Evolutionary conservation across 352 stramenopile species (phyloP).

Genomic region (Pythium insidiosum): DNA sequence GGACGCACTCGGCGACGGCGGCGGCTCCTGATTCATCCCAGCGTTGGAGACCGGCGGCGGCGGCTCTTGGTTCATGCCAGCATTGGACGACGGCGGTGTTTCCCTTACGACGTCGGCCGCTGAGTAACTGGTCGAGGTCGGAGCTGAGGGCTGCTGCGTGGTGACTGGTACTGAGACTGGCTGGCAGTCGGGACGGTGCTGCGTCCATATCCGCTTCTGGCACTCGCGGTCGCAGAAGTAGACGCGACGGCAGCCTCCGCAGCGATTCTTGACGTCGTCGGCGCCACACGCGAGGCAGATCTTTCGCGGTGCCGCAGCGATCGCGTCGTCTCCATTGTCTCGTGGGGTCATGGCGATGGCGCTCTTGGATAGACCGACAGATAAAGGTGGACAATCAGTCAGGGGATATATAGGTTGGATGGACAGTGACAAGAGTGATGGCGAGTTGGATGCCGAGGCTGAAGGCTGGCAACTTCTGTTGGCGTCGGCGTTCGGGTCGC

Average conservation of each 20-base stretch:
- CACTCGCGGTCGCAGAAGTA: slow-evolving; percentile 78
- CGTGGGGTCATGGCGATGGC: no score
- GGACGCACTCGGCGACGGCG: background rate
- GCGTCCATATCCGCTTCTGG: slow-evolving; percentile 51
- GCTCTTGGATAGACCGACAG: no score
- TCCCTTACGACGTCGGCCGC: background rate
- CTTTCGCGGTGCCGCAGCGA: slow-evolving; percentile 1
- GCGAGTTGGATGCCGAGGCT: no score
- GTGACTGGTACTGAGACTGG: no score
- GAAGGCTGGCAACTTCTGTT: no score
- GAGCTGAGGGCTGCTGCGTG: background rate
- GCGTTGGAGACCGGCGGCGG: background rate
- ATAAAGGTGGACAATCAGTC: no score
- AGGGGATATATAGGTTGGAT: no score
- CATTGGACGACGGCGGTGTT: background rate
- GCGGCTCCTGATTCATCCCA: no score
- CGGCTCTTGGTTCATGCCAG: background rate
- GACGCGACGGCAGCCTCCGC: slow-evolving; percentile 54
- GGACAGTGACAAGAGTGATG: no score
- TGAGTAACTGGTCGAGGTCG: background rate
- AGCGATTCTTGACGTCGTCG: slow-evolving; percentile 51
- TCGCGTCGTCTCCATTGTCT: background rate
- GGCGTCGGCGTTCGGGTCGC: no score
- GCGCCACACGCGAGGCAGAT: slow-evolving; percentile 39
- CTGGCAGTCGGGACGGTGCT: slow-evolving; percentile 32